phyloP scores from a whole-genome alignment of 768 basidiomycete species.

The Suillus occidentalis region DNA sequence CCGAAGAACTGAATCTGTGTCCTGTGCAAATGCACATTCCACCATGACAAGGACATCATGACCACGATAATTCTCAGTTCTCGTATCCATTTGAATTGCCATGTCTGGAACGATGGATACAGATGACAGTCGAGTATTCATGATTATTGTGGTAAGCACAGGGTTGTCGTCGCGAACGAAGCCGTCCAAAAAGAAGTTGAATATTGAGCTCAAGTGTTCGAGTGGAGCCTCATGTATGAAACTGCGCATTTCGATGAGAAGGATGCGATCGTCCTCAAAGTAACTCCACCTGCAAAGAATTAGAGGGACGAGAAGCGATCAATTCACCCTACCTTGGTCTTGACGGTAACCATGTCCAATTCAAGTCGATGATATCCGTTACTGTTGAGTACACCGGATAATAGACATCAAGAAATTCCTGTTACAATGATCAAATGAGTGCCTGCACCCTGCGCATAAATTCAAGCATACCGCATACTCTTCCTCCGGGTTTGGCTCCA shows the following conservation, averaged over 20 bases:
- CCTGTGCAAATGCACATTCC: not conserved
- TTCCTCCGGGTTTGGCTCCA: not conserved
- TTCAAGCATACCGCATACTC: not conserved
- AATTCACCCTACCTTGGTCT: not conserved
- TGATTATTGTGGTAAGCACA: not conserved
- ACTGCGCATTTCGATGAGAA: not conserved
- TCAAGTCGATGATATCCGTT: not conserved
- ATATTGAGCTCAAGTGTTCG: not conserved
- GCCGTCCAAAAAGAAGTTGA: not conserved
- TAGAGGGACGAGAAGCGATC: not conserved
- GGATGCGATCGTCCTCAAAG: not conserved
- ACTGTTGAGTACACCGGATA: not conserved
- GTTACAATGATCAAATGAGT: not conserved
- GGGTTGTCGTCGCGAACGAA: not conserved
- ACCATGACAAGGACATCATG: not conserved
- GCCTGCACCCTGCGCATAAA: not conserved
- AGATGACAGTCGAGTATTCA: not conserved
- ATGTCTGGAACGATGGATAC: not conserved
- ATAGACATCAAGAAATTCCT: not conserved
- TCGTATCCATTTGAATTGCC: fast-evolving
- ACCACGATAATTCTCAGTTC: not conserved
- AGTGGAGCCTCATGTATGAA: not conserved
- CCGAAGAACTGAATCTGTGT: not conserved
- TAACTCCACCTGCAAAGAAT: not conserved
- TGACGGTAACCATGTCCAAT: not conserved